Evolutionary conservation across 768 basidiomycete species (phyloP), one percentile per base, ranked within the genome.

Genomic region (Tephrocybe sp.): DNA sequence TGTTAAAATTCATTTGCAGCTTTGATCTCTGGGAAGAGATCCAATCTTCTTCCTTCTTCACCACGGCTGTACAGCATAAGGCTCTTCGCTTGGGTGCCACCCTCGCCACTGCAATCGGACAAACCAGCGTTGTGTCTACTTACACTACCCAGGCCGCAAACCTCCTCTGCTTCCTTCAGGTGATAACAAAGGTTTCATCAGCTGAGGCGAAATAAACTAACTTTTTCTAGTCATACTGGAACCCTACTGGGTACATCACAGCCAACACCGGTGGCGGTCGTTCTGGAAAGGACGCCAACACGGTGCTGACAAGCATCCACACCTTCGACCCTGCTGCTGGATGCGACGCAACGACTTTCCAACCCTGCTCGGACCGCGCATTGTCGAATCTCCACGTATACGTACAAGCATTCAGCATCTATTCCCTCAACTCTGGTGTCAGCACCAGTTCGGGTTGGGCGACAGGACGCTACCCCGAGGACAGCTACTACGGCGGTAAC

Each of bases 11-110:
- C 71, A 13, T 11, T 14, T 30, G 1, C 11, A 84, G 83, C 1
- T 87, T 84, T 61, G 87, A 90, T 63, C 71, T 89, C 0, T 89
- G 87, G 87, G 87, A 89, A 62, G 86, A 89, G 65, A 66, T 89
- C 36, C 60, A 68, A 4, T 85, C 85, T 0, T 82, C 82, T 14
- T 89, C 87, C 4, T 93, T 89, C 74, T 93, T 89, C 66, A 92
- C 91, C 8, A 82, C 87, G 0, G 84, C 86, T 3, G 82, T 85
- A 0, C 90, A 92, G 56, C 87, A 91, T 62, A 82, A 85, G 20
- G 75, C 89, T 11, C 70, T 92, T 35, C 83, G 84, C 31, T 76
- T 87, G 61, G 89, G 89, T 16, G 76, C 80, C 2, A 53, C 75
- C 1, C 73, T 92, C 19, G 91, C 90, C 0, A 71, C 68, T 8